Evolutionary conservation across 352 stramenopile genomes (phyloP).

Genomic region (Globisporangium paroecandrum): DNA sequence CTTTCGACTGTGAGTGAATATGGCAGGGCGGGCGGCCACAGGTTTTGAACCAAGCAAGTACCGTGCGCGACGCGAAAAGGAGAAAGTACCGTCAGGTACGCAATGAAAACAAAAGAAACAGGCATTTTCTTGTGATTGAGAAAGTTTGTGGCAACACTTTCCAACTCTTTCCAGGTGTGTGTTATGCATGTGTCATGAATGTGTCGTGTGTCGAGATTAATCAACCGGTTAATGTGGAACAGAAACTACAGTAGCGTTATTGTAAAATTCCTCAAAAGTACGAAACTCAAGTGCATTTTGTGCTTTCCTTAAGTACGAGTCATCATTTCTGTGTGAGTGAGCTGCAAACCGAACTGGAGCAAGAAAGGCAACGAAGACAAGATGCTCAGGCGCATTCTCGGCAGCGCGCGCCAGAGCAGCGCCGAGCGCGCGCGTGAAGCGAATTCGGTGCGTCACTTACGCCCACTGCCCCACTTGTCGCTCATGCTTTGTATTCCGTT

Average conservation of each 20-base stretch:
- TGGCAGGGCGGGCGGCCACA: slow-evolving; percentile 4
- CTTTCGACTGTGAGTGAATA: too few species aligned
- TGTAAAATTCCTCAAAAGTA: too few species aligned
- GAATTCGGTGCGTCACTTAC: slow-evolving; percentile 26
- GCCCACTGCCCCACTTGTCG: not conserved
- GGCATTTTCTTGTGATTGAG: slow-evolving; percentile 9
- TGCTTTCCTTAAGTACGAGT: not conserved
- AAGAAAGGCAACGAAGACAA: not conserved
- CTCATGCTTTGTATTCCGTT: not conserved
- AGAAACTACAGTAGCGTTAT: too few species aligned
- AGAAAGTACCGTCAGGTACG: too few species aligned
- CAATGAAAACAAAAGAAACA: not conserved
- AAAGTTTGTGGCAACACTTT: too few species aligned
- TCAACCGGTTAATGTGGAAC: too few species aligned
- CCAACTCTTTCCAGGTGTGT: too few species aligned
- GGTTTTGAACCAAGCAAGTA: not conserved
- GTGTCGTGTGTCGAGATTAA: too few species aligned
- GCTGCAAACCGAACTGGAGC: not conserved
- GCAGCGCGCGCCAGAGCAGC: slow-evolving; percentile 40
- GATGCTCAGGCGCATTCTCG: slow-evolving; percentile 22
- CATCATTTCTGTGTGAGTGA: not conserved
- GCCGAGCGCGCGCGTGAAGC: slow-evolving; percentile 40
- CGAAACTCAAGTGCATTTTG: too few species aligned
- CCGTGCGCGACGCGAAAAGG: too few species aligned
- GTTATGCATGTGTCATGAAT: too few species aligned